A percentile compares a stretch with the other conserved stretches of the same genome.
Evolutionary conservation across 305 asterid species (phyloP).

Genomic region (Coffea humblotiana): DNA sequence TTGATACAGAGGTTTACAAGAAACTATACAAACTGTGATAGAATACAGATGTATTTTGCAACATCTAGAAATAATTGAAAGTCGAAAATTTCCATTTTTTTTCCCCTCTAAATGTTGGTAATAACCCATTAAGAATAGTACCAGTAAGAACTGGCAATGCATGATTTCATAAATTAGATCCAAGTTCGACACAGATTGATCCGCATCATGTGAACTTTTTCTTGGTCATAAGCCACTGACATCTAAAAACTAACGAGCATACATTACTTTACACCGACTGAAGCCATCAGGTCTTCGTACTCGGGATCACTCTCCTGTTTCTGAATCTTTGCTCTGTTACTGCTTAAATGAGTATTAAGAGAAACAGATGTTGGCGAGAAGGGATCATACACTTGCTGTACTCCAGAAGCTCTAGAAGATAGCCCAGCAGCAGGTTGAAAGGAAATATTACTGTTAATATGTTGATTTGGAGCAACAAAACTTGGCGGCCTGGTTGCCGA

Average conservation of each 20-base stretch:
- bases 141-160: neutral
- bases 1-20: neutral
- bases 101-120: neutral
- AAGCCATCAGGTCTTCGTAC: constrained; percentile 84
- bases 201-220: neutral
- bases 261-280: constrained; percentile 73
- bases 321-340: constrained; percentile 40
- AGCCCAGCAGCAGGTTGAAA: constrained; percentile 42
- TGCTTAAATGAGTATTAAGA: constrained; percentile 44
- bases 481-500: constrained; percentile 40
- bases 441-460: constrained; percentile 35
- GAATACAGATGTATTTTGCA: neutral
- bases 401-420: constrained; percentile 41
- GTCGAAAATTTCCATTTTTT: neutral
- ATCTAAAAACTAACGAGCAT: neutral
- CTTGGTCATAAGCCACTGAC: neutral
- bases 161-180: neutral
- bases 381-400: constrained; percentile 76
- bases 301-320: constrained; percentile 68
- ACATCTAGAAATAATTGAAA: neutral
- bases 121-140: neutral
- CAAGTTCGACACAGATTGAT: neutral
- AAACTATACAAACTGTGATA: neutral
- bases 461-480: constrained; percentile 49
- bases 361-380: constrained; percentile 65